Base-by-base conservation (phyloP, 2,329 filamentous ascomycete genomes). In the Hypomyces rosellus region DNA sequence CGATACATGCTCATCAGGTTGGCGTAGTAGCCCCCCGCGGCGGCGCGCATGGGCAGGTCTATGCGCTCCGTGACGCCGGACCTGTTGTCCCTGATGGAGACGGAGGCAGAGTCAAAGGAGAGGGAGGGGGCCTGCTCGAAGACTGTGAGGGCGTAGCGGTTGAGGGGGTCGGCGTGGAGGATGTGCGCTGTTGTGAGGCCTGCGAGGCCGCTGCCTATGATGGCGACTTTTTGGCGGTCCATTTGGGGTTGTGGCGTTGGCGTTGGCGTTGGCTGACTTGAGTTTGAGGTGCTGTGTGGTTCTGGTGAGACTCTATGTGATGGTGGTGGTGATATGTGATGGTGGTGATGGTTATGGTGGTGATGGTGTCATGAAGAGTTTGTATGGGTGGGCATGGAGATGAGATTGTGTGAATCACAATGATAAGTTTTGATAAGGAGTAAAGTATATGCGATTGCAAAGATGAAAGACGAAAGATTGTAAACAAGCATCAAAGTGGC, bases 1-100 rank as follows among this genome's bases (percentile, higher is more conserved):
- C 75, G 67, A 61, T 83, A 83, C 74, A 84, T 77, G 22, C 69
- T 67, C 54, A 70, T 72, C 45, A 84, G 63, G 53, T 81, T 78
- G 43, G 64, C 60, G 58, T 84, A 82, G 61, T 78, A 84, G 16
- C 70, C 68, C 7, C 60, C 63, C 1, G 65, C 64, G 48, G 60
- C 62, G 4, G 66, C 65, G 22, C 70, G 68, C 63, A 69, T 69
- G 4, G 70, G 70, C 4, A 72, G 49, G 47, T 72, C 69, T 34
- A 72, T 59, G 9, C 67, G 63, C 53, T 72, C 70, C 7, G 55
- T 54, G 2, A 48, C 14, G 39, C 61, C 62, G 6, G 63, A 64
- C 8, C 48, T 54, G 6, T 60, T 58, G 47, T 71, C 63, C 11
- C 57, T 57, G 38, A 72, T 52, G 1, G 68, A 60, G 7, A 72